These are phyloP conservation scores for Beauveria sp. DNA, from an alignment of 2,329 filamentous ascomycete genomes.

Conservation along the genomic window DNA sequence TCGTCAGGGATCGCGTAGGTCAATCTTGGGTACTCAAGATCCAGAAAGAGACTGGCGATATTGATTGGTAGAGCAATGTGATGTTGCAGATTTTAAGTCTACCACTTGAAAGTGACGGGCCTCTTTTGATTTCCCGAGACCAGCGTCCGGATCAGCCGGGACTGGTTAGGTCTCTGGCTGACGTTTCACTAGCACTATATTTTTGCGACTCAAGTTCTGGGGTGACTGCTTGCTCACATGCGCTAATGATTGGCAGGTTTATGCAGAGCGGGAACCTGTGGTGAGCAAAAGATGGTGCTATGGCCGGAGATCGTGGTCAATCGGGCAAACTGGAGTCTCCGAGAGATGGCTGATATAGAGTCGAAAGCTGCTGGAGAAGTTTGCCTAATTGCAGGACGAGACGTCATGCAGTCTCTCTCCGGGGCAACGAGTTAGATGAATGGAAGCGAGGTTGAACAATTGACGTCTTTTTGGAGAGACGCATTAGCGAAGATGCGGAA, in stretches of 20 bases:
- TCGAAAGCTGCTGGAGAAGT: neutral
- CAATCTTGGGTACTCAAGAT: too few species aligned
- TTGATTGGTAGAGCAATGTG: neutral
- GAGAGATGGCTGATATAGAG: neutral
- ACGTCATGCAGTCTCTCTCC: neutral
- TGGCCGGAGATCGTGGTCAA: neutral
- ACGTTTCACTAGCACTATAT: neutral
- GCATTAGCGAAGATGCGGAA: too few species aligned
- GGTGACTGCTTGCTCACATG: neutral
- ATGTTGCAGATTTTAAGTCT: neutral
- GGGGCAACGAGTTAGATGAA: neutral
- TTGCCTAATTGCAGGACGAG: neutral
- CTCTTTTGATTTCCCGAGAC: neutral
- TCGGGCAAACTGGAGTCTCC: neutral
- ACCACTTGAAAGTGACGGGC: neutral
- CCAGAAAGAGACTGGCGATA: neutral
- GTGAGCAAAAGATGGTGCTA: too few species aligned
- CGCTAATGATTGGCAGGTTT: neutral
- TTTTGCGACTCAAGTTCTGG: neutral
- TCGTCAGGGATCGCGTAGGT: neutral
- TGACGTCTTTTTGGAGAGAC: too few species aligned
- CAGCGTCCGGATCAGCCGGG: slow-evolving; percentile 2
- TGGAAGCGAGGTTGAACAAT: neutral
- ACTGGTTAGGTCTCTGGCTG: neutral
- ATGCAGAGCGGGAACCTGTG: neutral